Conservation (phyloP, 2,329 filamentous ascomycete species). For the Pseudovirgaria hyperparasitica region DNA sequence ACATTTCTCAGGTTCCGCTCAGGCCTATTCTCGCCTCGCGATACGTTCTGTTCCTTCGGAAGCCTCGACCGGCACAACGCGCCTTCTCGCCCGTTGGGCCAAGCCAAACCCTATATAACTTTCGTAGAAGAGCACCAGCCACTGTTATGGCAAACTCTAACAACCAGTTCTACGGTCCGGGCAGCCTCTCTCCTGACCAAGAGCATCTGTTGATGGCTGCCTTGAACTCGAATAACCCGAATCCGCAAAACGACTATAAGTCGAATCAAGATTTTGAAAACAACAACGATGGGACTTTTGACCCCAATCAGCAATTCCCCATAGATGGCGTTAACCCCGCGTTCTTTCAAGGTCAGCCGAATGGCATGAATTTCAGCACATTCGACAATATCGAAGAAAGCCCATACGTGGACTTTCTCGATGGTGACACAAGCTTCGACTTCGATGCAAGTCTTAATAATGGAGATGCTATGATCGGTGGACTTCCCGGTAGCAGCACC, state of each 20-base stretch:
- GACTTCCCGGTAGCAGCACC: constrained; percentile 46
- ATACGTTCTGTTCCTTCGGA: too few relatives aligned
- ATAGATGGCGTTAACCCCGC: constrained; percentile 19
- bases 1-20: too few relatives aligned
- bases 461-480: constrained; percentile 57
- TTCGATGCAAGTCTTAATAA: constrained; percentile 51
- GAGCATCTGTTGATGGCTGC: constrained; percentile 36
- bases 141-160: too few relatives aligned
- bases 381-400: constrained; percentile 51
- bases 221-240: constrained; percentile 31
- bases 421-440: constrained; percentile 61
- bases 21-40: too few relatives aligned
- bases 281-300: constrained; percentile 10
- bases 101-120: too few relatives aligned
- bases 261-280: constrained; percentile 10
- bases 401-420: constrained; percentile 74
- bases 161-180: constrained; percentile 25
- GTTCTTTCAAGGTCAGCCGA: constrained; percentile 23
- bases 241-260: constrained; percentile 18
- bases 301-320: constrained; percentile 18
- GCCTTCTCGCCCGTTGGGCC: too few relatives aligned
- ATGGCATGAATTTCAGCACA: constrained; percentile 39
- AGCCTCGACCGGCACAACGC: too few relatives aligned
- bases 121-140: too few relatives aligned
- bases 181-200: constrained; percentile 33